Base-by-base conservation (phyloP, 495 filamentous ascomycete genomes). In the Penicillium lividum region DNA sequence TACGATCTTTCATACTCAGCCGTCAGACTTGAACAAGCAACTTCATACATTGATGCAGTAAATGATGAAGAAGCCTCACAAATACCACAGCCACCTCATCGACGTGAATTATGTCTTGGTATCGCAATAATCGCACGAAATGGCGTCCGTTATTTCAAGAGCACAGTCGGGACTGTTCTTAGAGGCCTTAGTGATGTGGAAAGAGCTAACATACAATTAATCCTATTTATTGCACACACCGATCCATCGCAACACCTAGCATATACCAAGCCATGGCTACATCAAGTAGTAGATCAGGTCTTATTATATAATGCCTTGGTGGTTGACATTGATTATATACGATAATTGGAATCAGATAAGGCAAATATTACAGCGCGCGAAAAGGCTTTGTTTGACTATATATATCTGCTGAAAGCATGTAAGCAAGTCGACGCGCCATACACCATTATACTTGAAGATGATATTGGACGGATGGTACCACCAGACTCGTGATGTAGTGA, bases 381-480 rank as follows among this genome's bases (percentile, higher is more conserved):
- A 15, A 54, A 54, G 52, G 40, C 52, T 7, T 16, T 54, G 13
- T 45, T 45, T n/a, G 52, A 54, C 28, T 54, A 54, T 10, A 3
- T 6, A 33, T 54, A 54, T 18, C 54, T 81, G 11, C 45, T 84
- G 27, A 61, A 73, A 33, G 69, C 67, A n/a, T 82, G 79, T 57
- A 58, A 73, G 27, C 65, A 62, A 7, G 67, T 64, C 4, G 63
- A 65, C 6, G 62, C 77, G 10, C 62, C 64, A 1, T 80, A 80
- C 45, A 72, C 76, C 7, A 62, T 75, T 8, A 82, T 82, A 47
- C 57, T 84, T 10, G 82, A 85, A 66, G 82, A 83, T 60, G 82
- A 84, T 75, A 11, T 56, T 75, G 52, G 77, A 81, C 53, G 79
- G 79, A 7, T 84, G 82, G 82, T 81, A 74, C 56, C 68, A 75